These are phyloP conservation scores for Aureobasidium sp. DNA, from an alignment of 2,329 filamentous ascomycete genomes.

Conservation along the genomic window DNA sequence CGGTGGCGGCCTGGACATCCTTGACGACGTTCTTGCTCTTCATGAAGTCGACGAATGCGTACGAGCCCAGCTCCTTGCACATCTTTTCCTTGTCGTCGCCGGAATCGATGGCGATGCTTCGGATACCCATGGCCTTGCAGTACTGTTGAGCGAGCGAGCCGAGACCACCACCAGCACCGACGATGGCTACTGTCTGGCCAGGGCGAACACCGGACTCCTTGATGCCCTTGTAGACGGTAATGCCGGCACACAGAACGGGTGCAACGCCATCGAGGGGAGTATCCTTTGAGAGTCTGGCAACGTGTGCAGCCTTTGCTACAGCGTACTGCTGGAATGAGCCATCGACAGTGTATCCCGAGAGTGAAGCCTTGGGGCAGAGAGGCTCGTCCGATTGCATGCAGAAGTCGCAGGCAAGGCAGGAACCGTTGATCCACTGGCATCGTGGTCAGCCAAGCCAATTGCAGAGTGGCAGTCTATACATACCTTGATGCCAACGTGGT, in stretches of 20 bases:
- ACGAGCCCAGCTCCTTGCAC: conserved; percentile 62
- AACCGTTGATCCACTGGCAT: conserved; percentile 71
- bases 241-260: conserved; percentile 75
- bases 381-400: conserved; percentile 77
- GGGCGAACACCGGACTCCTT: conserved; percentile 72
- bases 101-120: conserved; percentile 72
- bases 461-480: neutral
- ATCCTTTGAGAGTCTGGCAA: conserved; percentile 73
- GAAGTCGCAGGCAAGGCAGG: conserved; percentile 76
- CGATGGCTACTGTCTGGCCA: conserved; percentile 74
- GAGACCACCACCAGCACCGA: conserved; percentile 79
- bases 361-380: conserved; percentile 64
- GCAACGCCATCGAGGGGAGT: conserved; percentile 69
- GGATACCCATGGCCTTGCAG: conserved; percentile 81
- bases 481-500: conserved; percentile 70
- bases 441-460: neutral
- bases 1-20: conserved; percentile 74
- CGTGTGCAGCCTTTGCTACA: conserved; percentile 78
- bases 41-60: conserved; percentile 72
- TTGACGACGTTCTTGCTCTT: conserved; percentile 69
- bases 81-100: conserved; percentile 74
- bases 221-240: conserved; percentile 86
- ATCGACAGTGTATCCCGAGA: conserved; percentile 90
- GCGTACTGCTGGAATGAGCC: conserved; percentile 91
- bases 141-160: conserved; percentile 78